These are phyloP conservation scores for Fusarium dimerum DNA, from an alignment of 2,329 filamentous ascomycete species.

Conservation along the genomic window DNA sequence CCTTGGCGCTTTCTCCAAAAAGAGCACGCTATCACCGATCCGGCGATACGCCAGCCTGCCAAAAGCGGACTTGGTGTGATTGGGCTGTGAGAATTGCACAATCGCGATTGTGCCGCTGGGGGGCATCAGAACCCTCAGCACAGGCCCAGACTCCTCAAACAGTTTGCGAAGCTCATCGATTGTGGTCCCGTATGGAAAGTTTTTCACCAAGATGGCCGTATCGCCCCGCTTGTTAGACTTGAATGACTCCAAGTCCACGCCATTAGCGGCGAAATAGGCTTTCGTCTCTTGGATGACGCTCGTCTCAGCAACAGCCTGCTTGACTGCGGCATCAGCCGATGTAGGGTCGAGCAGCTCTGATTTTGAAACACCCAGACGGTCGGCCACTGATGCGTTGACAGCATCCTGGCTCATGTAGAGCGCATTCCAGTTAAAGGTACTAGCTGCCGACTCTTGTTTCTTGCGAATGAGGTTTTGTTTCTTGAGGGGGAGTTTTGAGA, in stretches of 20 bases:
- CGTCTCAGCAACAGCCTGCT: constrained; percentile 95
- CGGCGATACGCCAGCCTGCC: constrained; percentile 83
- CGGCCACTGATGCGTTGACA: constrained; percentile 85
- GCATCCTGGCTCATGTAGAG: constrained; percentile 98
- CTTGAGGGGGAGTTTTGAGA: constrained; percentile 91
- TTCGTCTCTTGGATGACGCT: constrained; percentile 96
- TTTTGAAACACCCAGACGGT: constrained; percentile 85
- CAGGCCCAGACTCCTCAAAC: constrained; percentile 82
- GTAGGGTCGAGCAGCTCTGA: constrained; percentile 93
- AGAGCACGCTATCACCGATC: constrained; percentile 87
- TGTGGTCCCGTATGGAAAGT: constrained; percentile 83
- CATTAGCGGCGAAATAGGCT: constrained; percentile 82
- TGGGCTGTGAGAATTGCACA: constrained; percentile 78
- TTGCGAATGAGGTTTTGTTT: constrained; percentile 90
- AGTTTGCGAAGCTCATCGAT: constrained; percentile 75
- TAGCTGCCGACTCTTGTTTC: constrained; percentile 75
- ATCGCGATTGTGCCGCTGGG: constrained; percentile 92
- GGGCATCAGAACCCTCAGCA: constrained; percentile 85
- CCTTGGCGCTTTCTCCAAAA: constrained; percentile 90
- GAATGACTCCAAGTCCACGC: constrained; percentile 90
- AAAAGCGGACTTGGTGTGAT: constrained; percentile 82
- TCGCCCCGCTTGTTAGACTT: constrained; percentile 83
- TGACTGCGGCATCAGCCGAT: constrained; percentile 89
- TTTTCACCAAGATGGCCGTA: constrained; percentile 87
- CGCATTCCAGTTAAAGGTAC: constrained; percentile 97